Evolutionary conservation across 169 alveolate genomes (phyloP).

Genomic region (Eimeria necatrix): DNA sequence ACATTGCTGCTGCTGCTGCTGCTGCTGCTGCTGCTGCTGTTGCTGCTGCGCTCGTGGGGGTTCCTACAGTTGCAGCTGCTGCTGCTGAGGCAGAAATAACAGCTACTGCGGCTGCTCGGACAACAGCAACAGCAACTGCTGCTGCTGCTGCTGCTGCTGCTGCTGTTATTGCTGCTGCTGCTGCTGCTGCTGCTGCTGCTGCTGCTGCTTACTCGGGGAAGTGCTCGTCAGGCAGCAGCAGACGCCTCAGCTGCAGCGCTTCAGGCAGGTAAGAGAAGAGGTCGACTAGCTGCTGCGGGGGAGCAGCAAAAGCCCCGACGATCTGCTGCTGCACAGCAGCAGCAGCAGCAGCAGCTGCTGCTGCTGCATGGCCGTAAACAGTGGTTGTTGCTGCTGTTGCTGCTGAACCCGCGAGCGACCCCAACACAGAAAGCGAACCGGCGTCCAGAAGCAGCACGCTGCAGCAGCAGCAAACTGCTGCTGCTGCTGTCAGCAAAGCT

Average conservation of each 20-base stretch:
- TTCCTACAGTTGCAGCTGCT: neutral
- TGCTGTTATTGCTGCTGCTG: conserved; percentile 24
- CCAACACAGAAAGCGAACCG: neutral
- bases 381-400: neutral
- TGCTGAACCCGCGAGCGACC: neutral
- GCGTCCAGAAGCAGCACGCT: conserved; percentile 36
- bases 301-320: neutral
- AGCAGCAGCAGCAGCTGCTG: conserved; percentile 27
- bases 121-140: neutral
- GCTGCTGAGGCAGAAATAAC: too few relatives aligned
- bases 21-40: neutral
- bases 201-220: conserved; percentile 35
- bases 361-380: neutral
- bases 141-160: conserved; percentile 33
- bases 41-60: neutral
- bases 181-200: conserved; percentile 21
- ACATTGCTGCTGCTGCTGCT: neutral
- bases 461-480: conserved; percentile 44
- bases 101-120: too few relatives aligned
- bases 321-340: conserved; percentile 8
- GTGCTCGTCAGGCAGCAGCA: neutral
- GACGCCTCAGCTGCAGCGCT: conserved; percentile 8
- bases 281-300: neutral
- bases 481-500: neutral
- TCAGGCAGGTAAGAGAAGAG: neutral